These are phyloP conservation scores for Narthecium ossifragum DNA, from an alignment of 106 monocot genomes.

Conservation along the genomic window DNA sequence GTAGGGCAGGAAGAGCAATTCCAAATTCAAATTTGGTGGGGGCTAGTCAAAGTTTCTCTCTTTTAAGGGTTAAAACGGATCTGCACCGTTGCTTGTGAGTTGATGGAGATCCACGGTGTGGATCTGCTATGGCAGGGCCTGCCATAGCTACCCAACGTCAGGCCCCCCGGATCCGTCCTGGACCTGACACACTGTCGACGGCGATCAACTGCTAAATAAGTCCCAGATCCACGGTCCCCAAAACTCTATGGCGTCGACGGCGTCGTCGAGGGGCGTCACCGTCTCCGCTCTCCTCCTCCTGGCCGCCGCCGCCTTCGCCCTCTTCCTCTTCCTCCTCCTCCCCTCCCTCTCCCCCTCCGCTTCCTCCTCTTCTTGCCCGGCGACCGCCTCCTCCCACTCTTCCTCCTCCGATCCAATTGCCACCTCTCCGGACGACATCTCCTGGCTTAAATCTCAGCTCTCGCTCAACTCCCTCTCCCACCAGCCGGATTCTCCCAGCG, in stretches of 20 bases:
- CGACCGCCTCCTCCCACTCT: conserved; percentile 7
- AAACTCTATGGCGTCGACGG: conserved; percentile 1
- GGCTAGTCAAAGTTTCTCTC: too few species aligned
- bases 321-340: conserved; percentile 25
- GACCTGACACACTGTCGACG: neutral
- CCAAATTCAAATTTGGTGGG: too few species aligned
- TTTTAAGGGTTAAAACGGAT: too few species aligned
- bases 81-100: too few species aligned
- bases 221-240: neutral
- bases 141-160: too few species aligned
- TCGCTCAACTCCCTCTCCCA: conserved; percentile 35
- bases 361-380: conserved; percentile 5
- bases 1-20: too few species aligned
- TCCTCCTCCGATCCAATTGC: conserved; percentile 5
- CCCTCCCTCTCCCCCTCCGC: conserved; percentile 15
- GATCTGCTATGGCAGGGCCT: too few species aligned
- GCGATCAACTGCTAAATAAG: neutral
- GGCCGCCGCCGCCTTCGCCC: conserved; percentile 16
- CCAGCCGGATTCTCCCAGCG: conserved; percentile 33
- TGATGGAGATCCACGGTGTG: too few species aligned
- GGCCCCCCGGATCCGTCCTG: too few species aligned
- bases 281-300: conserved; percentile 28
- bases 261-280: conserved; percentile 14
- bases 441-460: conserved; percentile 55
- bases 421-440: conserved; percentile 34